These are phyloP conservation scores for Populus davidiana DNA, from an alignment of 345 rosid species.

Conservation along the genomic window DNA sequence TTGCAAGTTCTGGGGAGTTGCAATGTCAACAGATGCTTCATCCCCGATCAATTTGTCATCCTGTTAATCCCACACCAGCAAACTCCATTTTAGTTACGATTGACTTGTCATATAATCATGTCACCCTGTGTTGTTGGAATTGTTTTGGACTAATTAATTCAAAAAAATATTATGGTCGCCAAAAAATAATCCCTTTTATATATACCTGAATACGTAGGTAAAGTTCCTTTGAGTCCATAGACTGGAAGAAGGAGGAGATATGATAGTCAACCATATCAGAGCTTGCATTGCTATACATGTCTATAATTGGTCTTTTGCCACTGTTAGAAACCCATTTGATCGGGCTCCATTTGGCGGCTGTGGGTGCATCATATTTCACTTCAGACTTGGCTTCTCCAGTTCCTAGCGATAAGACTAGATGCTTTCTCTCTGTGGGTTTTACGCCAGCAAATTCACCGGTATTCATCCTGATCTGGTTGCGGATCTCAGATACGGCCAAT, in stretches of 20 bases:
- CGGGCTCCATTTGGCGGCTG: conserved; percentile 23
- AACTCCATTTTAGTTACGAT: too few relatives aligned
- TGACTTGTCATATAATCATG: too few relatives aligned
- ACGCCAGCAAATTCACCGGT: background rate
- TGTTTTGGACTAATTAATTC: too few relatives aligned
- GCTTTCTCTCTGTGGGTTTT: background rate
- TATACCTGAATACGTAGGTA: conserved; percentile 24
- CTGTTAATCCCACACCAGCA: background rate
- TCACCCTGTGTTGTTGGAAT: too few relatives aligned
- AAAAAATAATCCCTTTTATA: too few relatives aligned
- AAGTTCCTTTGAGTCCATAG: background rate
- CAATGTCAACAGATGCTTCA: conserved; percentile 11
- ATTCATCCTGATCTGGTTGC: conserved; percentile 8
- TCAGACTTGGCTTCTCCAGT: conserved; percentile 24
- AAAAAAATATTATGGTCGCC: too few relatives aligned
- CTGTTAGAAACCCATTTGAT: conserved; percentile 15
- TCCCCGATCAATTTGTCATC: conserved; percentile 15
- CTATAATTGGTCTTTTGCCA: conserved; percentile 14
- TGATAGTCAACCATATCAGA: conserved; percentile 20
- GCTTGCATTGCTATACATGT: conserved; percentile 8
- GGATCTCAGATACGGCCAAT: conserved; percentile 10
- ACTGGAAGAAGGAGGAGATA: conserved; percentile 15
- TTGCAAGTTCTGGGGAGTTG: conserved; percentile 10
- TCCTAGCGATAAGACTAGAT: conserved; percentile 21
- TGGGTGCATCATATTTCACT: conserved; percentile 17